Percentiles rank a stretch among this genome's conserved stretches.
phyloP scores from a whole-genome alignment of 2,329 filamentous ascomycete species.

The Verticillium albo-atrum region DNA sequence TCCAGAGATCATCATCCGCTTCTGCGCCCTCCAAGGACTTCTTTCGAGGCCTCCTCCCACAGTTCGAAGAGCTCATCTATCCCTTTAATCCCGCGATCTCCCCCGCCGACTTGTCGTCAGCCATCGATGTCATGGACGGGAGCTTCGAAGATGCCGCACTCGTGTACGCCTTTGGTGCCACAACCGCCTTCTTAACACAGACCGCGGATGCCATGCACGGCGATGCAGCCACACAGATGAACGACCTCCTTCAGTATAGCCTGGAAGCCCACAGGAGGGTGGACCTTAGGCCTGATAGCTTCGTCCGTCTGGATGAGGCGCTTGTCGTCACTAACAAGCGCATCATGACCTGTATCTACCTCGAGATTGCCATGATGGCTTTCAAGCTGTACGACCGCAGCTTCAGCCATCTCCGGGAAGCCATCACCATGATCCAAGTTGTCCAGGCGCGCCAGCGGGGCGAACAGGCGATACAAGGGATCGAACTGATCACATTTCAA shows the following conservation, averaged over 20 bases:
- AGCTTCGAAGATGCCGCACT: slow-evolving; percentile 28
- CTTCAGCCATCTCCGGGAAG: slow-evolving; percentile 46
- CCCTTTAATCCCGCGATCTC: slow-evolving; percentile 30
- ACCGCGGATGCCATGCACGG: slow-evolving; percentile 21
- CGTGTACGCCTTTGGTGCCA: slow-evolving; percentile 28
- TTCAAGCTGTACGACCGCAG: slow-evolving; percentile 42
- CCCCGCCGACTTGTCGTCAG: slow-evolving; percentile 21
- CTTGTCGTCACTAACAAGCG: slow-evolving; percentile 36
- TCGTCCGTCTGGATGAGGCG: slow-evolving; percentile 30
- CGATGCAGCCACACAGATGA: slow-evolving; percentile 24
- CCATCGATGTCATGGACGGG: slow-evolving; percentile 26
- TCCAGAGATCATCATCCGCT: background rate
- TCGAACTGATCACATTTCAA: slow-evolving; percentile 23
- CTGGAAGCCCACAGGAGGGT: slow-evolving; percentile 20
- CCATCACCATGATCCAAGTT: slow-evolving; percentile 39
- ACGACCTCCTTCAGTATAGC: slow-evolving; percentile 13
- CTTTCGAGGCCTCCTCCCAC: slow-evolving; percentile 25
- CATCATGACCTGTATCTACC: slow-evolving; percentile 46
- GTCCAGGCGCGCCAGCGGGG: slow-evolving; percentile 36
- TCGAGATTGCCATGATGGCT: slow-evolving; percentile 47
- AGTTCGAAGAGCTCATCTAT: slow-evolving; percentile 30
- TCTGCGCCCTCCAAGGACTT: slow-evolving; percentile 18
- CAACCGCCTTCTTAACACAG: slow-evolving; percentile 30
- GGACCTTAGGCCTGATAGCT: slow-evolving; percentile 25
- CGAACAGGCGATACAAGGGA: slow-evolving; percentile 17